Evolutionary conservation across 805 yeast genomes (phyloP), one percentile per base, ranked within the genome.

Genomic region (Cyberlindnera petersonii): DNA sequence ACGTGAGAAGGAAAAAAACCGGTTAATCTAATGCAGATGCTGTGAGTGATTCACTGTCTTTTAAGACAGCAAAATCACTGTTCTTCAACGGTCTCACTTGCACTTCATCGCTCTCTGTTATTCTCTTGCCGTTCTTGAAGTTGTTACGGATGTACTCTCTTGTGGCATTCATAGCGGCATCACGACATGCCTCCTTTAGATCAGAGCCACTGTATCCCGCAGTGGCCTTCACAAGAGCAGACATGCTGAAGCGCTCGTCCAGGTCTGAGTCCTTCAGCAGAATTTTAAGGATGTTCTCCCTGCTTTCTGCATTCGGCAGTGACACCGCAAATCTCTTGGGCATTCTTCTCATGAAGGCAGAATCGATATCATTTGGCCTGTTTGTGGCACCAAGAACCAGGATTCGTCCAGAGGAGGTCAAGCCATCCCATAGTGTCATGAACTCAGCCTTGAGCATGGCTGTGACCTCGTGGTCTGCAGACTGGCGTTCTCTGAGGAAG

Each of bases 391-490:
- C 98, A 52, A 91, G 73, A 2, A 91, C 87, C 66, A 91, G 66
- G 5, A 93, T 75, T 33, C 95, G 71, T 2, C 95, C 95, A 43
- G 80, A 76, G 9, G 84, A 73, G 7, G 75, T 64, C 23, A 91
- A 67, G 0, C 98, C 98, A 60, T 91, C 98, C 98, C 98, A 91
- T 35, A 91, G 66, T 0, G 96, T 87, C 97, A 91, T 91, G 56
- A 91, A 93, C 61, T 91, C 98, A 1, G 98, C 96, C 63, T 91
- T 91, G 46, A 91, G 68, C 74, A 83, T 82, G 1, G 96, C 86
- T 22, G 96, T 88, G n/a, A 86, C 88, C 63, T 91, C 98, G 63
- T 91, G 97, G 63, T 91, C 98, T 34, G 71, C 69, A 1, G 86
- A 74, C 15, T 82, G 74, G 46, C 98, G 73, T 56, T 87, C 95